A percentile compares a stretch with the other conserved stretches of the same genome.
Conservation (phyloP, 768 basidiomycete species). For the Lactarius pseudohatsudake region DNA sequence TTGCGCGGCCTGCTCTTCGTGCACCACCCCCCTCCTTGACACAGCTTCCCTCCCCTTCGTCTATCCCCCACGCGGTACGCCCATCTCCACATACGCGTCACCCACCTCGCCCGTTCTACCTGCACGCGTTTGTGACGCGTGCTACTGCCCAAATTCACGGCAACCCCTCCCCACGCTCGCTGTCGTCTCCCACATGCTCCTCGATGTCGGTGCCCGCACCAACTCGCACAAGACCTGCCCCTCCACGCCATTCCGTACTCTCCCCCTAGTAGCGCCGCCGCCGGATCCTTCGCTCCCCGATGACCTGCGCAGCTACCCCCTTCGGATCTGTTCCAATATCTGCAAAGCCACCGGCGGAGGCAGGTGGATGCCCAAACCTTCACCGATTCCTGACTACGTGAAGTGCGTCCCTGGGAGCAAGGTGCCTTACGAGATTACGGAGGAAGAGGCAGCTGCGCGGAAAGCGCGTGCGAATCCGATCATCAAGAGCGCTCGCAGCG, state of each 20-base stretch:
- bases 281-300: conserved; percentile 46
- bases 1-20: conserved; percentile 61
- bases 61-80: conserved; percentile 57
- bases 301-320: conserved; percentile 72
- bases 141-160: conserved; percentile 75
- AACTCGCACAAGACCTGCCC: conserved; percentile 13
- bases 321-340: conserved; percentile 60
- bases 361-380: conserved; percentile 71
- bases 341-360: conserved; percentile 82
- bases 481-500: too few relatives aligned
- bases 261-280: conserved; percentile 35
- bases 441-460: too few relatives aligned
- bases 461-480: too few relatives aligned
- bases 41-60: conserved; percentile 69
- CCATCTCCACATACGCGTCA: conserved; percentile 44
- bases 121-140: conserved; percentile 75
- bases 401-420: too few relatives aligned
- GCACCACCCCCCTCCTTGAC: conserved; percentile 64
- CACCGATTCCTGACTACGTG: too few relatives aligned
- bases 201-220: conserved; percentile 33
- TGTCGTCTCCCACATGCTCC: conserved; percentile 21
- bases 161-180: conserved; percentile 41
- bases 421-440: too few relatives aligned
- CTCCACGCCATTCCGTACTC: conserved; percentile 36
- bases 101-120: conserved; percentile 57